Conservation (phyloP, 352 stramenopile species). For the Phytophthora fragariae region DNA sequence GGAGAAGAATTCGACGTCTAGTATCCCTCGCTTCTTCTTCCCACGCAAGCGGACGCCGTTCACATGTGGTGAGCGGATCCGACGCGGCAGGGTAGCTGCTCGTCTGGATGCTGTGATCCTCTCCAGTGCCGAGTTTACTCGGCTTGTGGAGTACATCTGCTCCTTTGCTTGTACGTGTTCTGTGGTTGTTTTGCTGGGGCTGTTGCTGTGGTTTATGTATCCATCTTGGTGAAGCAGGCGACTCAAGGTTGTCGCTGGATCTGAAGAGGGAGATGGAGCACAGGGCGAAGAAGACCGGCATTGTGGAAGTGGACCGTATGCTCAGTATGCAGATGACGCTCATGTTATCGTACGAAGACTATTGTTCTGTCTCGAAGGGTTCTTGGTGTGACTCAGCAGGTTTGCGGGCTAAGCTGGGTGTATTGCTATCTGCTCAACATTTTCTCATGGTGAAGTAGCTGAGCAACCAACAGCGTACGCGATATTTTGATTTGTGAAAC, state of each 20-base stretch:
- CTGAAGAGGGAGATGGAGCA: conserved; percentile 34
- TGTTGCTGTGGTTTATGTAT: neutral
- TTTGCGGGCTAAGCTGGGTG: conserved; percentile 27
- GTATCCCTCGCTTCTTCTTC: conserved; percentile 63
- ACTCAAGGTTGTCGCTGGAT: conserved; percentile 1
- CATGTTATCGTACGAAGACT: conserved; percentile 60
- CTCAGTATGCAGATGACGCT: conserved; percentile 40
- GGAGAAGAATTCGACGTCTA: conserved; percentile 12
- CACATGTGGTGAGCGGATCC: conserved; percentile 35
- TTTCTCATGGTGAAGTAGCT: conserved; percentile 55
- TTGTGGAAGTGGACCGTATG: conserved; percentile 51
- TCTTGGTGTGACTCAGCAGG: conserved; percentile 14
- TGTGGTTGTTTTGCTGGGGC: neutral
- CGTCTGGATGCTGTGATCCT: conserved; percentile 34
- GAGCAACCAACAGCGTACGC: neutral
- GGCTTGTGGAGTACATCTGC: conserved; percentile 27
- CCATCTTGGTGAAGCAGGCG: conserved; percentile 2
- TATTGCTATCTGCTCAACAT: conserved; percentile 40
- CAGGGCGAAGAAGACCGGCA: conserved; percentile 21
- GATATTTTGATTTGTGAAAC: neutral
- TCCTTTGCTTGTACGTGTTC: conserved; percentile 27
- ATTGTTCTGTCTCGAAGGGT: conserved; percentile 24
- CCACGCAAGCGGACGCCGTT: conserved; percentile 37
- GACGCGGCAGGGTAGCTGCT: conserved; percentile 20
- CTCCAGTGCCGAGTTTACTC: conserved; percentile 19